These are phyloP conservation scores for Periconia macrospinosa DNA, from an alignment of 2,329 filamentous ascomycete genomes.

Conservation along the genomic window DNA sequence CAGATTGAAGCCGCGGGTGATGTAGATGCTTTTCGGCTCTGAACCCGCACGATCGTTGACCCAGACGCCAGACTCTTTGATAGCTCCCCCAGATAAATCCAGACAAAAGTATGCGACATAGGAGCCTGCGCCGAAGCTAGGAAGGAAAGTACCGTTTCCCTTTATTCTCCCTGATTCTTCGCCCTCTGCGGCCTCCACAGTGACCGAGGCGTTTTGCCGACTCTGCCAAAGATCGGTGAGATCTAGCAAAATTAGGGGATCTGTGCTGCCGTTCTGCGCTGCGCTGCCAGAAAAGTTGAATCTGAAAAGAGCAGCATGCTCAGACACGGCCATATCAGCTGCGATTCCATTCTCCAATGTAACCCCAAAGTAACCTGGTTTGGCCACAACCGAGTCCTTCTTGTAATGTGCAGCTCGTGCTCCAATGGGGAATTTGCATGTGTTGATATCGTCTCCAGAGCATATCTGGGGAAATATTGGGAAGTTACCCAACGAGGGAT, in stretches of 20 bases:
- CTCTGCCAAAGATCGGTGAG: slow-evolving; percentile 60
- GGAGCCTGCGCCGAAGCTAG: slow-evolving; percentile 64
- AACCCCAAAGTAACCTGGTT: slow-evolving; percentile 63
- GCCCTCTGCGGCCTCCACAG: slow-evolving; percentile 49
- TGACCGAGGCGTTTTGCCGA: slow-evolving; percentile 55
- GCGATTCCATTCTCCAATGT: slow-evolving; percentile 58
- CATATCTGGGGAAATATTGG: slow-evolving; percentile 72
- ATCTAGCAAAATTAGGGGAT: slow-evolving; percentile 62
- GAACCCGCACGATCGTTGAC: slow-evolving; percentile 56
- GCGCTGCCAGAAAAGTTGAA: slow-evolving; percentile 55
- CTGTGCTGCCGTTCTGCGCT: slow-evolving; percentile 35
- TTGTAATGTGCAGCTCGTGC: slow-evolving; percentile 54
- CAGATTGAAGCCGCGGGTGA: slow-evolving; percentile 39
- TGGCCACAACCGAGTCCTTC: slow-evolving; percentile 55
- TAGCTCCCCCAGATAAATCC: slow-evolving; percentile 57
- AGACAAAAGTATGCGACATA: slow-evolving; percentile 64
- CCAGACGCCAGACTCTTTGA: slow-evolving; percentile 60
- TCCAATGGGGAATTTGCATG: slow-evolving; percentile 57
- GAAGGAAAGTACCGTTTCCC: slow-evolving; percentile 61
- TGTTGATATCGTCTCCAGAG: slow-evolving; percentile 61
- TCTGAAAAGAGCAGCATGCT: slow-evolving; percentile 62
- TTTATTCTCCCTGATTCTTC: slow-evolving; percentile 49
- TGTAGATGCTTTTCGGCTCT: slow-evolving; percentile 44
- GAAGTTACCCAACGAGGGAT: slow-evolving; percentile 71
- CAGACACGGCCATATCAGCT: slow-evolving; percentile 64